Base-by-base conservation (phyloP, 805 yeast species). In the Millerago galiae region DNA sequence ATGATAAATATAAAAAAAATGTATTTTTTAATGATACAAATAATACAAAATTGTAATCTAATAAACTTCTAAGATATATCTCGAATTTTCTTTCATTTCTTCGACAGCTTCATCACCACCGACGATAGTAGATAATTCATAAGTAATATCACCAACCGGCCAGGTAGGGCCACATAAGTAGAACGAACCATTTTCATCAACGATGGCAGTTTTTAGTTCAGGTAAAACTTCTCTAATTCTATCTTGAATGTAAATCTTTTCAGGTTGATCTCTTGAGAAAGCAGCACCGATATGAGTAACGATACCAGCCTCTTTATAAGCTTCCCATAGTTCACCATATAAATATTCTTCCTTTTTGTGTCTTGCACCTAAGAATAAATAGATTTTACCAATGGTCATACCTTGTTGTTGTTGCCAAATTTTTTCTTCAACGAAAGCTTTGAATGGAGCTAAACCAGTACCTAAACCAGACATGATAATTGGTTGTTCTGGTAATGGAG, bases 111-210 rank as follows among this genome's bases (percentile, higher is more conserved):
- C 79, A 37, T 81, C 79, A 51, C 82, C 73, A 54, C 90, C 95
- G 44, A 85, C 70, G 53, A 91, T 83, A 50, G 87, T 95, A 58
- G 83, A 83, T 53, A 91, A 70, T 55, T 96, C 95, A 35, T 82
- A 83, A 41, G 96, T 85, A 55, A 91, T 85, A 62, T 90, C 96
- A 10, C 98, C 96, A 58, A 91, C 97, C 28, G 98, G 98, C 98
- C 98, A 91, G 2, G 97, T 91, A 34, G 98, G 98, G 49, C 98
- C 98, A 79, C 98, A 91, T 61, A 91, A 74, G 69, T 91, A 91
- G 77, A 91, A 91, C 21, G 89, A 81, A 44, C 98, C 98, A 44
- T 81, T 69, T 67, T 89, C 74, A 49, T 70, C 67, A 35, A 81
- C 83, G 64, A 91, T 78, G 39, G 96, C 90, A 34, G 79, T 85